Evolutionary conservation across 352 stramenopile genomes (phyloP).

Genomic region (Globisporangium splendens): DNA sequence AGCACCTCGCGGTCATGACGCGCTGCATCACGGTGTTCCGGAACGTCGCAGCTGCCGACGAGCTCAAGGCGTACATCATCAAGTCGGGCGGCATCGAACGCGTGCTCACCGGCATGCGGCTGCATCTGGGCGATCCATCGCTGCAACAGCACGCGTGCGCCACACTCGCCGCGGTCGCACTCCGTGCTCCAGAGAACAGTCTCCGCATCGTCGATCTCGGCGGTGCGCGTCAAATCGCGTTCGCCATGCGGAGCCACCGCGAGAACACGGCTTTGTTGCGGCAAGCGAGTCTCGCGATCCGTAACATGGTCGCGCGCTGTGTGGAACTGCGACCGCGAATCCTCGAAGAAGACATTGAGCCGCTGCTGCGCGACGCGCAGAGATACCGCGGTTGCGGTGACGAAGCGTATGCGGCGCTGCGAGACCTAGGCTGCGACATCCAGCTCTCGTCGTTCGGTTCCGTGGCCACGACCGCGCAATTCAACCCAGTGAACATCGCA

Average conservation of each 20-base stretch:
- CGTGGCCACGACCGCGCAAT: conserved; percentile 30
- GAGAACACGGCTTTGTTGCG: conserved; percentile 46
- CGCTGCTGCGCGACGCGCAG: conserved; percentile 57
- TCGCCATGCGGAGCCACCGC: conserved; percentile 50
- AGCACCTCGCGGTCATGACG: conserved; percentile 45
- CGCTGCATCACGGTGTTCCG: conserved; percentile 66
- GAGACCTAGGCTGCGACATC: conserved; percentile 72
- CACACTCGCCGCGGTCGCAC: conserved; percentile 63
- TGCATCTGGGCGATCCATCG: conserved; percentile 40
- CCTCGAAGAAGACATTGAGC: conserved; percentile 63
- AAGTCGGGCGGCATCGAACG: conserved; percentile 44
- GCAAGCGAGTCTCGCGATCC: conserved; percentile 75
- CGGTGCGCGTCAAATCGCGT: conserved; percentile 38
- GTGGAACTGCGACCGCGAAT: conserved; percentile 56
- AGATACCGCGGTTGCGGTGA: conserved; percentile 64
- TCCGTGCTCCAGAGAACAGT: conserved; percentile 69
- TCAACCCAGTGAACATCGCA: conserved; percentile 65
- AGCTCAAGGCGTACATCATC: conserved; percentile 64
- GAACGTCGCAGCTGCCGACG: conserved; percentile 70
- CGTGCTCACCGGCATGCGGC: conserved; percentile 56
- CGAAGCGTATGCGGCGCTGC: conserved; percentile 73
- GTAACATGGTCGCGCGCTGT: conserved; percentile 71
- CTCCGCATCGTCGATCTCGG: conserved; percentile 44
- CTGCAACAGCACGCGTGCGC: conserved; percentile 73
- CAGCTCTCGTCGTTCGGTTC: conserved; percentile 55